Conservation (phyloP, 169 alveolate species). For the Hammondia hammondi region DNA sequence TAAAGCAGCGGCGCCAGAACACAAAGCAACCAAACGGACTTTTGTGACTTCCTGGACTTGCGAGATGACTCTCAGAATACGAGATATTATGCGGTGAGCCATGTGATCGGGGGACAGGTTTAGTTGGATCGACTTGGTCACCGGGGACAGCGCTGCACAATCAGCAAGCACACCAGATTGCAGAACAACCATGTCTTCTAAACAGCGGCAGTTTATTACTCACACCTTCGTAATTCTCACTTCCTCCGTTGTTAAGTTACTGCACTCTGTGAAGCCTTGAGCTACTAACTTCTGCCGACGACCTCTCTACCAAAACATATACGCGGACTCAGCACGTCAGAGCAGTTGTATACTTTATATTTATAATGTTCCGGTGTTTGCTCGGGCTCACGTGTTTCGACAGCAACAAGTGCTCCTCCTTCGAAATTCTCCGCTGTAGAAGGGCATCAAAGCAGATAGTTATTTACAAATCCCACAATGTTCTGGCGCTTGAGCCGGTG, state of each 20-base stretch:
- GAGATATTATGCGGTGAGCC: constrained; percentile 12
- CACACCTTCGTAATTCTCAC: too few relatives aligned
- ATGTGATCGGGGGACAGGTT: not conserved
- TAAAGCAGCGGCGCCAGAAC: constrained; percentile 1
- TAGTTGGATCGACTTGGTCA: not conserved
- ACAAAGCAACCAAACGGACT: not conserved
- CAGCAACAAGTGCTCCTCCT: constrained; percentile 18
- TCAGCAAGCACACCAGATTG: not conserved
- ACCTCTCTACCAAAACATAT: too few relatives aligned
- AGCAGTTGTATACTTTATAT: too few relatives aligned
- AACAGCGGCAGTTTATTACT: too few relatives aligned
- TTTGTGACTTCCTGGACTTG: not conserved
- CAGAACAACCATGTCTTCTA: too few relatives aligned
- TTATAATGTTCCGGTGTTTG: too few relatives aligned
- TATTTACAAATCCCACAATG: too few relatives aligned
- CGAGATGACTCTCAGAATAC: not conserved
- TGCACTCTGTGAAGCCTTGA: too few relatives aligned
- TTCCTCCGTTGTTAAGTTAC: too few relatives aligned
- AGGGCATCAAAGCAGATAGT: not conserved
- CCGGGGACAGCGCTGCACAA: constrained; percentile 16
- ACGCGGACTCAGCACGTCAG: too few relatives aligned
- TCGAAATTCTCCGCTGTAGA: not conserved
- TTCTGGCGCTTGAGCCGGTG: too few relatives aligned
- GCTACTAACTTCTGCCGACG: too few relatives aligned
- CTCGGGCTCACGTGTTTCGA: not conserved